These are phyloP conservation scores for Pseudognaphalium luteoalbum DNA, from an alignment of 129 eudicot genomes.

Conservation along the genomic window DNA sequence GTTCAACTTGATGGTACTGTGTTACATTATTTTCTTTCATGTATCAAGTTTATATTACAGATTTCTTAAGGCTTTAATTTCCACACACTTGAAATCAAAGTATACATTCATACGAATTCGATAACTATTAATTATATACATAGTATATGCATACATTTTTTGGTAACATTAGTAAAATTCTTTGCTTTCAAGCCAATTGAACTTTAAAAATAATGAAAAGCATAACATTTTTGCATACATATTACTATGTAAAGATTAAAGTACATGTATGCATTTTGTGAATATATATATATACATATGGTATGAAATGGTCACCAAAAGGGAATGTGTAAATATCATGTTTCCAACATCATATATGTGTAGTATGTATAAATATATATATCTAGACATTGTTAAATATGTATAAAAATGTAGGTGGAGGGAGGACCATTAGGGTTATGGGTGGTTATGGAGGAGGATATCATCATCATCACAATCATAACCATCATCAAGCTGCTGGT, in stretches of 20 bases:
- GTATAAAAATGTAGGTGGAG: constrained; percentile 38
- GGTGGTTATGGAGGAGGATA: constrained; percentile 52
- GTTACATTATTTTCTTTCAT: constrained; percentile 20
- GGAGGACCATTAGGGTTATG: constrained; percentile 74
- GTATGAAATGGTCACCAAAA: neutral
- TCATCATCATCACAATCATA: constrained; percentile 41
- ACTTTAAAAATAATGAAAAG: neutral
- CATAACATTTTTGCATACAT: neutral
- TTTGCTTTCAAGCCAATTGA: constrained; percentile 27
- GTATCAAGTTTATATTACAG: neutral
- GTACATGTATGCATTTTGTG: neutral
- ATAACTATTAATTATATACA: too few relatives aligned
- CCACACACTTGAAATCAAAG: neutral
- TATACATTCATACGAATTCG: too few relatives aligned
- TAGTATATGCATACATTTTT: neutral
- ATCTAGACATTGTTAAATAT: neutral
- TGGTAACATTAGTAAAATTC: neutral
- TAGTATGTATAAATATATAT: neutral
- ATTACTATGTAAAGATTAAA: too few relatives aligned
- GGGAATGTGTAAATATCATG: neutral
- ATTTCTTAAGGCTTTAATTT: neutral
- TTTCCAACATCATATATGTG: neutral
- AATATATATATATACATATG: neutral
- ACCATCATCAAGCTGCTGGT: constrained; percentile 42
- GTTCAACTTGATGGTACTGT: constrained; percentile 37